Evolutionary conservation across 257 asterid species (phyloP).

Genomic region (Scutellaria galericulata): DNA sequence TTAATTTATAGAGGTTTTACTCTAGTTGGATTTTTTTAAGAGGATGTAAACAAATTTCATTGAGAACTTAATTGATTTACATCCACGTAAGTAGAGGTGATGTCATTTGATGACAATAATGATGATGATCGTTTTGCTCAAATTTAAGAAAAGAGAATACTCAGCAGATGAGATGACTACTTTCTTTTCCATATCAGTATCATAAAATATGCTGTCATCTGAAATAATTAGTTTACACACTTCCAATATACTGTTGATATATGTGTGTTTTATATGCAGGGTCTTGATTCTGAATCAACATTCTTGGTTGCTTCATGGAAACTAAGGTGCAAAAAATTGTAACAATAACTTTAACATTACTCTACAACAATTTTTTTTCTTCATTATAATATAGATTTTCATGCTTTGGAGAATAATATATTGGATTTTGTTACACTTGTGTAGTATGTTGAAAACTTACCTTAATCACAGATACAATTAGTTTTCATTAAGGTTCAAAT

Average conservation of each 20-base stretch:
- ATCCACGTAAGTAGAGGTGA: neutral
- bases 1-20: too few relatives aligned
- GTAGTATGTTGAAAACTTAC: too few relatives aligned
- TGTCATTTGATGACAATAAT: neutral
- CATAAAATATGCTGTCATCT: neutral
- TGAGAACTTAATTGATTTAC: neutral
- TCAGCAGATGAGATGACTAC: neutral
- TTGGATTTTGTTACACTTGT: neutral
- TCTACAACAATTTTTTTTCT: neutral
- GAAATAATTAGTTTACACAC: too few relatives aligned
- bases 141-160: neutral
- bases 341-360: neutral
- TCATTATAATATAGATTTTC: neutral
- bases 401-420: neutral
- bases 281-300: conserved; percentile 39
- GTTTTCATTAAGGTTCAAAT: too few relatives aligned
- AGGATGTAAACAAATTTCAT: neutral
- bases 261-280: conserved; percentile 49
- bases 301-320: conserved; percentile 75
- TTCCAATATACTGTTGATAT: conserved; percentile 8
- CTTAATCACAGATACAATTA: too few relatives aligned
- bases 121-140: neutral
- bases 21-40: neutral
- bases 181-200: neutral
- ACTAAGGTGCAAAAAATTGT: conserved; percentile 54